These are phyloP conservation scores for Durotheca rogersii DNA, from an alignment of 495 filamentous ascomycete species.

Conservation along the genomic window DNA sequence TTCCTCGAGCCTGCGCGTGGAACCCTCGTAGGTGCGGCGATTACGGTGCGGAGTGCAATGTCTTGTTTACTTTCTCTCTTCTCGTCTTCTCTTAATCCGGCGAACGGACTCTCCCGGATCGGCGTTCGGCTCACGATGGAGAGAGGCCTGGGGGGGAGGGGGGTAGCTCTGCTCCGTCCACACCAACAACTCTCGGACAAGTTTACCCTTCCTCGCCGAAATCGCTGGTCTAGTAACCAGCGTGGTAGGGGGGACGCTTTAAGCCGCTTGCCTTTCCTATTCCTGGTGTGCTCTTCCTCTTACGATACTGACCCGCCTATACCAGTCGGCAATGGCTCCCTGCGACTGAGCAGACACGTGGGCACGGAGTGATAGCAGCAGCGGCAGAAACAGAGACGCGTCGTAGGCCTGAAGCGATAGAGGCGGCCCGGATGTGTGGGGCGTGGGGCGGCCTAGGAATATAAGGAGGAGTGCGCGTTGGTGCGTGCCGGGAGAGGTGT, in stretches of 20 bases:
- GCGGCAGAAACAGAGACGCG: conserved; percentile 28
- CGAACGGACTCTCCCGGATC: not conserved
- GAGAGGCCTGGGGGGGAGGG: conserved; percentile 1
- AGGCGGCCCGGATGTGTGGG: conserved; percentile 15
- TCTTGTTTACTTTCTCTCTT: conserved; percentile 4
- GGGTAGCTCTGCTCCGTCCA: conserved; percentile 8
- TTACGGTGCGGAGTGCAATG: conserved; percentile 6
- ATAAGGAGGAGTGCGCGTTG: conserved; percentile 26
- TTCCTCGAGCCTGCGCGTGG: conserved; percentile 6
- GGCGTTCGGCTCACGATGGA: conserved; percentile 4
- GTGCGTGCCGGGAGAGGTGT: conserved; percentile 16
- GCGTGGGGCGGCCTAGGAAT: conserved; percentile 37
- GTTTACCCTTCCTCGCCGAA: conserved; percentile 15
- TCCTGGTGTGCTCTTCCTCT: too few species aligned
- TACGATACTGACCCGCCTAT: conserved; percentile 6
- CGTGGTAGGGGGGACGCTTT: conserved; percentile 10
- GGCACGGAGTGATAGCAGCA: too few species aligned
- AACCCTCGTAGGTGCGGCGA: too few species aligned
- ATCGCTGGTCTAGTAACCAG: conserved; percentile 36
- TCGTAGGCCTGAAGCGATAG: conserved; percentile 22
- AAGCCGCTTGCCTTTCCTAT: conserved; percentile 10
- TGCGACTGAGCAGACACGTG: conserved; percentile 14
- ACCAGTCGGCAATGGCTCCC: conserved; percentile 1
- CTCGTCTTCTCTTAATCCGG: too few species aligned
- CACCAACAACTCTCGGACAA: conserved; percentile 5